phyloP scores from a whole-genome alignment of 352 stramenopile genomes.

The Chrysophaeum taylorii region DNA sequence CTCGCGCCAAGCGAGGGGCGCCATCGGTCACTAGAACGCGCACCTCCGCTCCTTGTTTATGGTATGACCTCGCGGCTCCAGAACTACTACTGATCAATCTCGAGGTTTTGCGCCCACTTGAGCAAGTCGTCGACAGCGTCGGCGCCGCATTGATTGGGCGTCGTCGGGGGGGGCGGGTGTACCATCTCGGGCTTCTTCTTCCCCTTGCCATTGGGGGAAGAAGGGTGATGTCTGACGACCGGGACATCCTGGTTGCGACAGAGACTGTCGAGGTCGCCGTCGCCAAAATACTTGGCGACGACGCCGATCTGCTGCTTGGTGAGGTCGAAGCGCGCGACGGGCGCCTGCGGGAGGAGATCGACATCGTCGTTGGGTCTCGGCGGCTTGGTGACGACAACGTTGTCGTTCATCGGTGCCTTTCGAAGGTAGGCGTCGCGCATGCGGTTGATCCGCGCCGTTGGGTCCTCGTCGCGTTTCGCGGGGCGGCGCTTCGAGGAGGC shows the following conservation, averaged over 20 bases:
- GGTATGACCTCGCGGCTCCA: no score
- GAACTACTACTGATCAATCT: no score
- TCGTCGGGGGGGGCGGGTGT: no score
- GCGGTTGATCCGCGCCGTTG: not conserved
- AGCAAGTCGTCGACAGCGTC: not conserved
- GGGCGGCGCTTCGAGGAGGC: not conserved
- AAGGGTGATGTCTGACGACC: not conserved
- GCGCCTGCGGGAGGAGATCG: not conserved
- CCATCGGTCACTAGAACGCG: no score
- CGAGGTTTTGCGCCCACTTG: not conserved
- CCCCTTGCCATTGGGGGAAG: not conserved
- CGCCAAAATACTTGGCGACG: constrained; percentile 14
- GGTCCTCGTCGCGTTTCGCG: no score
- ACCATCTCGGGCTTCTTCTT: not conserved
- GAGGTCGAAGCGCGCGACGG: not conserved
- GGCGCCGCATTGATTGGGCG: no score
- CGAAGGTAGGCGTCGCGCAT: not conserved
- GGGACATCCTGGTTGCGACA: no score
- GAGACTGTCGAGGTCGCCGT: no score
- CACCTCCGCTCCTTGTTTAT: no score
- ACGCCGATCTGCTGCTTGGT: not conserved
- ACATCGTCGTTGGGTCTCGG: not conserved
- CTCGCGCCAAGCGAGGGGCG: no score
- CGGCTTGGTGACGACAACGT: not conserved
- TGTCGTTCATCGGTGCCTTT: not conserved